Base-by-base conservation (phyloP, 805 yeast genomes). In the Lachancea dasiensis region DNA sequence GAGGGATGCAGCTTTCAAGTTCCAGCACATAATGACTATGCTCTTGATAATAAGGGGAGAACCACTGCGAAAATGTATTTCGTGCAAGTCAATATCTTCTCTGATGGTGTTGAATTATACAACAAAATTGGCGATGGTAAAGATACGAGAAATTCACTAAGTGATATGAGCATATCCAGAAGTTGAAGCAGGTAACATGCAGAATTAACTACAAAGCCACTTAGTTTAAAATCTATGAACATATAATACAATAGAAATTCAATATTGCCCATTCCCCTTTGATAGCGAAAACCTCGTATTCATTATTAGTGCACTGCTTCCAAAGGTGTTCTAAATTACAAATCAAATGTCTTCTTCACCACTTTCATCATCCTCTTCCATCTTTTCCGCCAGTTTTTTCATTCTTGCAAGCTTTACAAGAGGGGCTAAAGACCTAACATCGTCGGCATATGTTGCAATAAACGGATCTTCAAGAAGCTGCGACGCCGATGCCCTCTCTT, bases 1-100 rank as follows among this genome's bases (percentile, higher is more conserved):
- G 65, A 70, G 39, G 95, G 95, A 1, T 81, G 95, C 37, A 74
- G 90, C 4, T 80, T 87, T 50, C 84, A 82, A 50, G 70, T 89
- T 5, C 96, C 96, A 1, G 73, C 81, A 63, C 81, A 80, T 4
- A 84, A 83, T 53, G 69, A 71, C 29, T 86, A 85, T 58, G 75
- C 81, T 13, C 70, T 87, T 46, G 70, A 69, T 32, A 85, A 85
- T 52, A 69, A 67, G 27, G 82, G 87, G 0, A 62, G 67, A 22
- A 65, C 63, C 13, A 69, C 68, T 23, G 86, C 81, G 0, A 70
- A 73, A 39, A 50, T 87, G 52, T 86, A 83, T 56, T 86, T 85
- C 52, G 87, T 83, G 1, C 95, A 86, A 54, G 70, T 79, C n/a
- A n/a, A n/a, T n/a, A n/a, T n/a, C n/a, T n/a, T n/a, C n/a, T n/a